Base-by-base conservation (phyloP, 148 eudicot genomes). In the Rhododendron mucronatum region DNA sequence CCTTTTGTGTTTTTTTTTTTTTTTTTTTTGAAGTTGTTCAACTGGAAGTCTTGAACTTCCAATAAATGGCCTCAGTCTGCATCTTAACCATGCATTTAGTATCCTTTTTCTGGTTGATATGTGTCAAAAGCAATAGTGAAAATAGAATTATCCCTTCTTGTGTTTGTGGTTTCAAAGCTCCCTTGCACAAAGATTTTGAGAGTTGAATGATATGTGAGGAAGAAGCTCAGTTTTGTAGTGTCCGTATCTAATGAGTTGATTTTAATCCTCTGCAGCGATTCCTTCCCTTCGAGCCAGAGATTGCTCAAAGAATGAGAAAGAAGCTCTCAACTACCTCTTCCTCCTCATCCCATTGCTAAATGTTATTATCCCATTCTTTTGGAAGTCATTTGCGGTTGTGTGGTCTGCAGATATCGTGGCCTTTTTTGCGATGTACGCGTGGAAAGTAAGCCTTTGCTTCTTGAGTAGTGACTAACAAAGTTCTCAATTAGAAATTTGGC, bases 251-350 rank as follows among this genome's bases (percentile, higher is more conserved):
- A 33, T 44, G 20, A 20, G 71, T 71, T 75, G 48, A 48, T 69
- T 83, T 84, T 65, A 20, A 26, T 84, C 69, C 13, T 75, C 30
- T 89, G 84, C 93, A 96, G 99, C 98, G 6, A 94, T 97, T 83
- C 99, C 99, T 78, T 97, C 99, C 53, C 95, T 97, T 75, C 96
- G 99, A 50, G 99, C 99, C 15, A 94, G 99, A 82, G 97, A 97
- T 85, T 97, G 99, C 93, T 92, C 99, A 37, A 95, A 89, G 90
- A 94, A 94, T 51, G 99, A 97, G 87, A 97, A 97, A 88, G 99
- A 97, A 90, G 99, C 99, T 57, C 98, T 97, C 77, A 97, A 97
- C 86, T 97, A 97, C 88, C 95, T 97, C 63, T 97, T 97, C 78
- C 90, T 97, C 84, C 90, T 95, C 21, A 39, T 97, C 75, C 99